phyloP scores from a whole-genome alignment of 2,329 filamentous ascomycete species.

The Epichloe baconii region DNA sequence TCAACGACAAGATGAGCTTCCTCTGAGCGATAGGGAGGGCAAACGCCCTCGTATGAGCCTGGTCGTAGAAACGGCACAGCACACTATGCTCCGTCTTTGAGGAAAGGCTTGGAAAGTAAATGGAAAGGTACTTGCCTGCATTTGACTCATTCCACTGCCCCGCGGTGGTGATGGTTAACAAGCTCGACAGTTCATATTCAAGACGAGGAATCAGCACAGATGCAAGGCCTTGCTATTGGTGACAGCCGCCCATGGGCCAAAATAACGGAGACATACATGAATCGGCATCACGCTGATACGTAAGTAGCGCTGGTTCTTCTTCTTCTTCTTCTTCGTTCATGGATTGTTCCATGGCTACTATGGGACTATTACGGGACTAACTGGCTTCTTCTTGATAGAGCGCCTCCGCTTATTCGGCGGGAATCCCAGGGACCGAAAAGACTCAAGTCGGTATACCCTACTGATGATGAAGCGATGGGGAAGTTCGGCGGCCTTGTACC shows the following conservation, averaged over 20 bases:
- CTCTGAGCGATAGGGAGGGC: constrained; percentile 7
- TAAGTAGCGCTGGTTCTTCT: background rate
- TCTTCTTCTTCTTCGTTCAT: background rate
- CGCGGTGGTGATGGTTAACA: background rate
- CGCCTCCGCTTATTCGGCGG: constrained; percentile 5
- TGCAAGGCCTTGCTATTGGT: constrained; percentile 10
- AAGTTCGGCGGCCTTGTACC: constrained; percentile 2
- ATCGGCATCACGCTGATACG: constrained; percentile 5
- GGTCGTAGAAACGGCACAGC: constrained; percentile 1
- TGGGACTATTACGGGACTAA: no score
- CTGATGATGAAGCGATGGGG: background rate
- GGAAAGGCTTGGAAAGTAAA: constrained; percentile 6
- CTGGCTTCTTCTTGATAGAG: constrained; percentile 1
- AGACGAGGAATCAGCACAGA: constrained; percentile 12
- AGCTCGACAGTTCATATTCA: constrained; percentile 7
- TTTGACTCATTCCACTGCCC: background rate
- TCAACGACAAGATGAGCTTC: constrained; percentile 11
- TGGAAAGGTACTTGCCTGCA: constrained; percentile 10
- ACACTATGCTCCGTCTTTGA: constrained; percentile 7
- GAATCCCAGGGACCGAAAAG: constrained; percentile 1
- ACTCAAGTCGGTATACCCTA: background rate
- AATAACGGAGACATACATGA: constrained; percentile 4
- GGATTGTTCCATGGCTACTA: no score
- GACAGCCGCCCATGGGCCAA: constrained; percentile 13
- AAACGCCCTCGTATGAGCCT: constrained; percentile 9